These are phyloP conservation scores for Nitzschia sp. DNA, from an alignment of 108 stramenopile species.

Conservation along the genomic window DNA sequence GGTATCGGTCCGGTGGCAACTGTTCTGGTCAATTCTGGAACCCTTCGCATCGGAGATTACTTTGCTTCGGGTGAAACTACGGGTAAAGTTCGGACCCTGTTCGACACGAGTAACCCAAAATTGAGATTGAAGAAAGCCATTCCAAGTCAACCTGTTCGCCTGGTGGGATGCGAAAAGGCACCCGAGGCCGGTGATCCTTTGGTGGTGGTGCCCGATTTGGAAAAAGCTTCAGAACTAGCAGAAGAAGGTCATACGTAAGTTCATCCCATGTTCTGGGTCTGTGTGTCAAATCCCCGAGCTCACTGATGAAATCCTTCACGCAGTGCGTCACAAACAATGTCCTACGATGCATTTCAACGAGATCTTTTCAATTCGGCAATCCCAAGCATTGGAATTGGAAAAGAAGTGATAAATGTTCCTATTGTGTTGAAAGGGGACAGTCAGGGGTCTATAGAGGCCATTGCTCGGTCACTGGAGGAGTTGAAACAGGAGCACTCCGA, in stretches of 20 bases:
- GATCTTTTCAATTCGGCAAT: conserved; percentile 79
- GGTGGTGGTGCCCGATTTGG: conserved; percentile 74
- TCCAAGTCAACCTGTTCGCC: conserved; percentile 85
- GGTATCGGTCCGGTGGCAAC: conserved; percentile 95
- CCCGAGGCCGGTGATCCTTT: conserved; percentile 90
- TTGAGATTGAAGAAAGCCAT: conserved; percentile 81
- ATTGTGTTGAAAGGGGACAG: conserved; percentile 95
- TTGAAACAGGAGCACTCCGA: conserved; percentile 86
- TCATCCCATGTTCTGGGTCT: no score
- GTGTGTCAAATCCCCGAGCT: no score
- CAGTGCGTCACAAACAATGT: no score
- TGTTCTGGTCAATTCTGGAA: conserved; percentile 93
- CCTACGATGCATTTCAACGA: conserved; percentile 58
- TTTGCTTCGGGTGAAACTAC: conserved; percentile 92
- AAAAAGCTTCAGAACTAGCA: conserved; percentile 78
- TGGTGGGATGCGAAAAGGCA: conserved; percentile 86
- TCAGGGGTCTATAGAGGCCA: conserved; percentile 92
- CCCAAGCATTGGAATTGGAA: conserved; percentile 63
- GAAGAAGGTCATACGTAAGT: background rate
- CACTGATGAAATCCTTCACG: no score
- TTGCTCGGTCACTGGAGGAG: conserved; percentile 82
- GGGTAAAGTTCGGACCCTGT: conserved; percentile 85
- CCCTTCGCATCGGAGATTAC: conserved; percentile 86
- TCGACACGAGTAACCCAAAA: conserved; percentile 72
- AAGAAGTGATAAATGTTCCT: conserved; percentile 84